Conservation (phyloP, 2,329 filamentous ascomycete genomes). For the Fusarium miscanthi region DNA sequence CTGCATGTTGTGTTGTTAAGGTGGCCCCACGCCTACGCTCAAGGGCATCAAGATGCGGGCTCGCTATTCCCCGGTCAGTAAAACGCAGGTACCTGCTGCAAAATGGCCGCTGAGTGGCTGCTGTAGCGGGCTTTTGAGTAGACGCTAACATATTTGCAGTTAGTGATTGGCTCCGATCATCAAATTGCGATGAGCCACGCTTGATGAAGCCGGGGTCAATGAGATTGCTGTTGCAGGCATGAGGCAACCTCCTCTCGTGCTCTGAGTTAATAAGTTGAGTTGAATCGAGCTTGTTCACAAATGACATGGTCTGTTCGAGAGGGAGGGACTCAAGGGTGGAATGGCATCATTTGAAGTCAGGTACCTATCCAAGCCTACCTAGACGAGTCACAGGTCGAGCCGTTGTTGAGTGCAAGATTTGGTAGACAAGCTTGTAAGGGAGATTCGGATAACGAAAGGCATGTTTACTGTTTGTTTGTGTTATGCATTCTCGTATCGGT, state of each 20-base stretch:
- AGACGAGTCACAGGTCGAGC: neutral
- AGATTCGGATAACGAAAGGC: neutral
- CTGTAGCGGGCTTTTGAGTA: constrained; percentile 19
- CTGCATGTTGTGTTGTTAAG: constrained; percentile 22
- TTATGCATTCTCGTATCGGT: constrained; percentile 1
- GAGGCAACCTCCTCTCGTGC: constrained; percentile 36
- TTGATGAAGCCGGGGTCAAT: constrained; percentile 39
- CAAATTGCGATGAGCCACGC: constrained; percentile 44
- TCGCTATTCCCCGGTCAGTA: constrained; percentile 18
- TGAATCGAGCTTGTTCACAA: constrained; percentile 5
- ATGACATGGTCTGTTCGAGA: neutral
- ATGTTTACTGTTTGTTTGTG: constrained; percentile 2
- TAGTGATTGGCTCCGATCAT: constrained; percentile 35
- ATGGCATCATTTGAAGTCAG: constrained; percentile 19
- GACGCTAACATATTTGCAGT: constrained; percentile 12
- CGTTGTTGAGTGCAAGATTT: neutral
- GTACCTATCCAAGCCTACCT: neutral
- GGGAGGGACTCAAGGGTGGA: neutral
- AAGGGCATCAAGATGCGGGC: constrained; percentile 4
- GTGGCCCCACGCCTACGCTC: constrained; percentile 20
- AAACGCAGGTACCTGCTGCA: constrained; percentile 33
- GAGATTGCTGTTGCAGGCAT: constrained; percentile 45
- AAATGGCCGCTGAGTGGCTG: constrained; percentile 37
- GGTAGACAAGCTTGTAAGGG: neutral
- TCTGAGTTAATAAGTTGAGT: neutral